phyloP scores from a whole-genome alignment of 768 basidiomycete species.

The Boletus tomentosulus region DNA sequence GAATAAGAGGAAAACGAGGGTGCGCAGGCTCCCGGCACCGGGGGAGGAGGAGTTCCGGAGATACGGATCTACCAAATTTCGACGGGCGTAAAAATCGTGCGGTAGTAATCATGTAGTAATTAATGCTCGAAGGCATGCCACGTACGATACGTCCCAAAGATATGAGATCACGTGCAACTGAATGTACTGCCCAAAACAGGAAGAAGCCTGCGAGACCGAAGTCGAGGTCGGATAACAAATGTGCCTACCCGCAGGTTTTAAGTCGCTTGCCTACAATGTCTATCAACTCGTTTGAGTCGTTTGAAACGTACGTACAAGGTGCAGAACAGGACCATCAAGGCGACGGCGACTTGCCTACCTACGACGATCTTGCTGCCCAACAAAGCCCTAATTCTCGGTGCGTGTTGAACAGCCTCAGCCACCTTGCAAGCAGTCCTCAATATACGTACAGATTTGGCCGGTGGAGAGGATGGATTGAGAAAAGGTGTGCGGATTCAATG shows the following conservation, averaged over 20 bases:
- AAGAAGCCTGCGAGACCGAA: neutral
- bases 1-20: neutral
- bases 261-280: constrained; percentile 14
- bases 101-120: neutral
- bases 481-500: constrained; percentile 45
- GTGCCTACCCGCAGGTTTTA: neutral
- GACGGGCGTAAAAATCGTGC: neutral
- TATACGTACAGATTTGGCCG: constrained; percentile 63
- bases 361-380: constrained; percentile 73
- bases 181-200: neutral
- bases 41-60: neutral
- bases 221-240: neutral
- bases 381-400: constrained; percentile 82
- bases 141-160: neutral
- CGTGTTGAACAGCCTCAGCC: constrained; percentile 13
- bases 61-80: neutral
- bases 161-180: constrained; percentile 10
- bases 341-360: constrained; percentile 65
- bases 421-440: neutral
- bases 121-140: neutral
- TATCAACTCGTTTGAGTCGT: constrained; percentile 20
- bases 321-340: constrained; percentile 41
- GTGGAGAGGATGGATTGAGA: constrained; percentile 88
- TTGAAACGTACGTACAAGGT: constrained; percentile 23
- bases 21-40: neutral